A percentile compares a stretch with the other conserved stretches of the same genome.
phyloP scores from a whole-genome alignment of 2,329 filamentous ascomycete genomes.

The Fusarium pseudocircinatum region DNA sequence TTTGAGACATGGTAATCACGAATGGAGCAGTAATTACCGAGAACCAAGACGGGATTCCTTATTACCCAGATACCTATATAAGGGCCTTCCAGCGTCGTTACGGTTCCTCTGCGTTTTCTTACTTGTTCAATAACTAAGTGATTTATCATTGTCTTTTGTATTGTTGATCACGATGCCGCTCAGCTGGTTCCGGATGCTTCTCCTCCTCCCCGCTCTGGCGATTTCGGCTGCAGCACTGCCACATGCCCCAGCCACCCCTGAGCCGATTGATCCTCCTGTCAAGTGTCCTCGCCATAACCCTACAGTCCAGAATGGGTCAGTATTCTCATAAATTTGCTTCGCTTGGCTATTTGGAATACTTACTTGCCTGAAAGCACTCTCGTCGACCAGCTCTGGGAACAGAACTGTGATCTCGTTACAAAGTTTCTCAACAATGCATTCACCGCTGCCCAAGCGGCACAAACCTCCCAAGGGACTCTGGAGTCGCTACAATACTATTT shows the following conservation, averaged over 20 bases:
- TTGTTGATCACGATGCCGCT: neutral
- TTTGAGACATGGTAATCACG: neutral
- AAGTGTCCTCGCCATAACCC: neutral
- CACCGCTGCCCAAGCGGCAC: neutral
- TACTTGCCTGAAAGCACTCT: neutral
- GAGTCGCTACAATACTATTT: neutral
- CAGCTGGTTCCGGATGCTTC: neutral
- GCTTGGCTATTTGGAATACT: too few species aligned
- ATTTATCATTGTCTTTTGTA: neutral
- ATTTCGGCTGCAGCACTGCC: neutral
- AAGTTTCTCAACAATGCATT: neutral
- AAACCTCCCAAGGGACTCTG: neutral
- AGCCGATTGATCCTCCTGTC: neutral
- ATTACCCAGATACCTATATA: neutral
- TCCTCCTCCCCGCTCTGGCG: neutral
- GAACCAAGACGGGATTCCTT: neutral
- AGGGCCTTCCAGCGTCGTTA: neutral
- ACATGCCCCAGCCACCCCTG: neutral
- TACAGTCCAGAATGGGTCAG: neutral
- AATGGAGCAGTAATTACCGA: neutral
- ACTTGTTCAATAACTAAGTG: accelerated
- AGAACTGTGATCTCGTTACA: neutral
- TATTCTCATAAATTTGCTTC: too few species aligned
- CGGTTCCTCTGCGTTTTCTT: accelerated
- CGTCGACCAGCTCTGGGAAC: neutral